Conservation (phyloP, 108 stramenopile species). For the Cyclotella choctawhatcheeana region DNA sequence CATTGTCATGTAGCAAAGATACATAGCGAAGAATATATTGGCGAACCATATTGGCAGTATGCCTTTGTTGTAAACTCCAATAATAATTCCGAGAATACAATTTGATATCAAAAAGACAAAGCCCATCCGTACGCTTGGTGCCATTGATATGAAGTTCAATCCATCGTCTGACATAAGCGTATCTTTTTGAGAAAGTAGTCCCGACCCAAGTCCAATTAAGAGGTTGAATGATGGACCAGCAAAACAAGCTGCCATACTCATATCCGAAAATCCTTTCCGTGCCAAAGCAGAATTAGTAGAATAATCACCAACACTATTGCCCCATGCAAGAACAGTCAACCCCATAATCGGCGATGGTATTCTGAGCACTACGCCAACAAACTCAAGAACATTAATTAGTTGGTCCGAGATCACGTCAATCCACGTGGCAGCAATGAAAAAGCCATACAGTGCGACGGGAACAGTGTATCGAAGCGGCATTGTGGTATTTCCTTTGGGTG, state of each 20-base stretch:
- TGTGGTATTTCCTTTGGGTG: slow-evolving; percentile 63
- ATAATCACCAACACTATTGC: slow-evolving; percentile 89
- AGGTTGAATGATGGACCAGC: slow-evolving; percentile 96
- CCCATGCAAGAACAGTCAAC: slow-evolving; percentile 93
- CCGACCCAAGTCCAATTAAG: slow-evolving; percentile 73
- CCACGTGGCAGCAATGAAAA: slow-evolving; percentile 89
- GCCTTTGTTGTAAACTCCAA: slow-evolving; percentile 18
- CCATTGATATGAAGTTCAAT: slow-evolving; percentile 13
- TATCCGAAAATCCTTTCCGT: slow-evolving; percentile 85
- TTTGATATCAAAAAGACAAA: slow-evolving; percentile 26
- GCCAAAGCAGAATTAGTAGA: slow-evolving; percentile 93
- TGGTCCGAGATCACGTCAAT: slow-evolving; percentile 90
- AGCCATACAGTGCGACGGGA: slow-evolving; percentile 80
- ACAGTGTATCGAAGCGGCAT: slow-evolving; percentile 63
- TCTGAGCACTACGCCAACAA: slow-evolving; percentile 76
- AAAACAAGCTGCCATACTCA: slow-evolving; percentile 85
- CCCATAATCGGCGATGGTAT: slow-evolving; percentile 88
- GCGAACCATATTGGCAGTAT: slow-evolving; percentile 6
- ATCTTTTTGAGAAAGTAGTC: slow-evolving; percentile 54
- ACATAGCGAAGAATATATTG: slow-evolving; percentile 21
- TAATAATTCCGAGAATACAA: slow-evolving; percentile 8
- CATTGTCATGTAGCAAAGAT: slow-evolving; percentile 20
- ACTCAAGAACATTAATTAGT: slow-evolving; percentile 76
- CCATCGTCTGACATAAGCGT: slow-evolving; percentile 22
- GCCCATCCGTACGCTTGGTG: slow-evolving; percentile 16